Evolutionary conservation across 352 stramenopile species (phyloP), one percentile per base, ranked within the genome.

Genomic region (Phytophthora pistaciae): DNA sequence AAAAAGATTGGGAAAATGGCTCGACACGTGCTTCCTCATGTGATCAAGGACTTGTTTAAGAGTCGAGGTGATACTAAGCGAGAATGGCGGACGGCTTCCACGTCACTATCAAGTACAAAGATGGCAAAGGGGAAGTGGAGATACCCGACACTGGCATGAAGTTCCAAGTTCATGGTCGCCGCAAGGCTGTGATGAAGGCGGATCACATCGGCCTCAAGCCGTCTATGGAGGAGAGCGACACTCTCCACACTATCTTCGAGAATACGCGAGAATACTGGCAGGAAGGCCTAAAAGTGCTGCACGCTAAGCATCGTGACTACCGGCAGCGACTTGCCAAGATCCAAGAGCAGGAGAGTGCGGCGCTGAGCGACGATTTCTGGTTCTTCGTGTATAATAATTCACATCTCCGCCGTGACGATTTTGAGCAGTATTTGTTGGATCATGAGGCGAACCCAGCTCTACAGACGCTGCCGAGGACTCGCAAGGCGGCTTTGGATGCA

Each of bases 331-430:
- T 53, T 27, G 46, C 20, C 46, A 14, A 8, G 7, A 5, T 53
- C 25, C 46, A 53, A 29, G 20, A 25, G 3, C 14, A 27, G n/a
- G n/a, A 49, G n/a, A 49, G n/a, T 11, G 46, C 46, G 5, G 46
- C 20, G 18, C 74, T 85, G 3, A 66, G 64, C 21, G 72, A 81
- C 23, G 68, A 53, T 4, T 85, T 85, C 46, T 85, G 74, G 74
- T 29, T 74, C 42, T 77, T 74, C 21, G 74, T 85, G 13, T 82
- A 73, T 60, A 79, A 78, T 55, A 76, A 82, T 36, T 38, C 66
- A 20, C 56, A 20, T 10, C 21, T 81, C 11, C 33, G 56, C 0
- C 55, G 70, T 1, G 7, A 13, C 2, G 40, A 58, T n/a, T 56
- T 85, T 3, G 66, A 85, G 36, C 5, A 52, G 9, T 67, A 67